Base-by-base conservation (phyloP, 352 stramenopile genomes). In the Globisporangium recalcitrans region DNA sequence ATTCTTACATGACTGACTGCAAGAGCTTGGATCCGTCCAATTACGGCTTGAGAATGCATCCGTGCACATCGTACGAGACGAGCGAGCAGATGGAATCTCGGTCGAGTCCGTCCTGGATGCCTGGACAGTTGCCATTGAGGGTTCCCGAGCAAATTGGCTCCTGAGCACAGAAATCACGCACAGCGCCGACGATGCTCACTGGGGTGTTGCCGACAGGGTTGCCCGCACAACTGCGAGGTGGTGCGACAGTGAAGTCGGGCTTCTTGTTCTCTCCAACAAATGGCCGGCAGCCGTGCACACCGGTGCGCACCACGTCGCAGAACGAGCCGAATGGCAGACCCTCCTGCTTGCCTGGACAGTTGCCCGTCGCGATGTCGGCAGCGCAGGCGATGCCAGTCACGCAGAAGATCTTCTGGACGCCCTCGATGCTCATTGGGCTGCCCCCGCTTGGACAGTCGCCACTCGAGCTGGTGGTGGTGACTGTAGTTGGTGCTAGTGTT, bases 331-430 rank as follows among this genome's bases (percentile, higher is more conserved):
- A 61, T n/a, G 22, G 38, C 32, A 61, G 40, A 3, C 36, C 55
- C 8, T 27, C 38, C 19, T 61, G 36, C 26, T 40, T 40, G 27
- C 22, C 55, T 32, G 55, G 54, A 21, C 54, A 60, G 36, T 49
- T 52, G 19, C 54, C 54, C 8, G 9, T 40, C 54, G 54, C 22
- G 14, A 60, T 52, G 54, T 40, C 11, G 0, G 54, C 36, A 13
- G 54, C 54, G 16, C 54, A 60, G 62, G 65, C 64, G 9, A 58
- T 27, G n/a, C n/a, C n/a, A n/a, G n/a, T n/a, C n/a, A n/a, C n/a
- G n/a, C n/a, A n/a, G n/a, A n/a, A n/a, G n/a, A n/a, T n/a, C n/a
- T n/a, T n/a, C n/a, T n/a, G n/a, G n/a, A n/a, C n/a, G n/a, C n/a
- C n/a, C n/a, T n/a, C n/a, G n/a, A n/a, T n/a, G n/a, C n/a, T n/a